A percentile compares a stretch with the other conserved stretches of the same genome.
phyloP scores from a whole-genome alignment of 495 filamentous ascomycete genomes.

The Daldinia concentrica region DNA sequence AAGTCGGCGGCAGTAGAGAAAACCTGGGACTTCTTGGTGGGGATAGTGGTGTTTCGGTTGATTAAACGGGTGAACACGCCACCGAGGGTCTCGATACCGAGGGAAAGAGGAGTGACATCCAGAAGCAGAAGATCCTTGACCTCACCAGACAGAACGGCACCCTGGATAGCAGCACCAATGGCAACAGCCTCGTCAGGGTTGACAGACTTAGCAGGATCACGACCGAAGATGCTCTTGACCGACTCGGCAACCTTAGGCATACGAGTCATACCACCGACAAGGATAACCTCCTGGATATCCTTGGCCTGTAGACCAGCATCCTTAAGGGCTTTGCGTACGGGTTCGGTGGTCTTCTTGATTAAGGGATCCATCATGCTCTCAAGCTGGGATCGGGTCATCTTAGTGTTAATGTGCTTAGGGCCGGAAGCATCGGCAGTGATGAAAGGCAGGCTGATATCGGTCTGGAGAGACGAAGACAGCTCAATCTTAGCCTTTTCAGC shows the following conservation, averaged over 20 bases:
- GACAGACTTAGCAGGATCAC: slow-evolving; percentile 97
- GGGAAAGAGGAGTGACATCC: slow-evolving; percentile 96
- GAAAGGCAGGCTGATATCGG: slow-evolving; percentile 98
- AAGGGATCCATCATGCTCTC: slow-evolving; percentile 93
- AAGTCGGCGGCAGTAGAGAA: slow-evolving; percentile 99
- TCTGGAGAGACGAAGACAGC: slow-evolving; percentile 94
- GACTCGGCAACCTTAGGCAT: slow-evolving; percentile 99
- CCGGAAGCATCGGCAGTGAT: slow-evolving; percentile 95
- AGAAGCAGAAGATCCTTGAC: slow-evolving; percentile 96
- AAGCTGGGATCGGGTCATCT: slow-evolving; percentile 92
- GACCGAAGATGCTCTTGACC: slow-evolving; percentile 96
- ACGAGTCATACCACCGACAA: slow-evolving; percentile 99
- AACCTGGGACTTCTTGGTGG: slow-evolving; percentile 98
- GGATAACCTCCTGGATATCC: slow-evolving; percentile 98
- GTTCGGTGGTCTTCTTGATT: slow-evolving; percentile 85
- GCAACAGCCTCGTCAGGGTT: slow-evolving; percentile 99
- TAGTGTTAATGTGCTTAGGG: slow-evolving; percentile 96
- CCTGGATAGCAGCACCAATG: slow-evolving; percentile 97
- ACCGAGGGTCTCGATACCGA: slow-evolving; percentile 99
- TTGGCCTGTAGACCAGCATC: slow-evolving; percentile 92
- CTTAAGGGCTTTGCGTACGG: slow-evolving; percentile 96
- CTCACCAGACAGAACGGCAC: slow-evolving; percentile 95
- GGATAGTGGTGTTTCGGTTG: slow-evolving; percentile 99
- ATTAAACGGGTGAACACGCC: slow-evolving; percentile 99
- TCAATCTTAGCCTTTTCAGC: slow-evolving; percentile 99